Percentiles rank a stretch among this genome's conserved stretches.
Evolutionary conservation across 176 grass and related monocot genomes (phyloP).

Genomic region (Hordeum marinum): DNA sequence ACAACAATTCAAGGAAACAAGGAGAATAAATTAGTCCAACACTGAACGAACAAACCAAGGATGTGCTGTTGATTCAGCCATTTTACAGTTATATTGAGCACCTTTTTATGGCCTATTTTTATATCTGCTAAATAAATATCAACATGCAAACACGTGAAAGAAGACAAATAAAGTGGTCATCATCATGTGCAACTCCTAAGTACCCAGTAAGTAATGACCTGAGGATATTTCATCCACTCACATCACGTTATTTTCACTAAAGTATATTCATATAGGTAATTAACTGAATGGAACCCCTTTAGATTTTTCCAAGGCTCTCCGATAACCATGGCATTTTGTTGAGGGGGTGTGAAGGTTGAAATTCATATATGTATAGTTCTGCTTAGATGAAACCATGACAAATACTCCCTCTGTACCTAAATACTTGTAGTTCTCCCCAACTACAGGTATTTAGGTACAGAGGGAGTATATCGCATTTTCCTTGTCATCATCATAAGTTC

Average conservation of each 20-base stretch:
- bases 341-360: background rate
- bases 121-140: background rate
- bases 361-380: background rate
- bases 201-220: constrained; percentile 10
- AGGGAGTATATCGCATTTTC: background rate
- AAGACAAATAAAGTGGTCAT: background rate
- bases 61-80: background rate
- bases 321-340: background rate
- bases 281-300: constrained; percentile 1
- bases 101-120: background rate
- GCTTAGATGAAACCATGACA: background rate
- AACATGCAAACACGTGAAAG: constrained; percentile 1
- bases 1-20: constrained; percentile 15
- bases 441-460: no score
- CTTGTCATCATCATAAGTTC: background rate
- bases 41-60: constrained; percentile 3
- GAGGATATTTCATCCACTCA: background rate
- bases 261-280: constrained; percentile 5
- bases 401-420: no score
- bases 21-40: background rate
- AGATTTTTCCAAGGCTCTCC: background rate
- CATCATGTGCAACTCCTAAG: background rate
- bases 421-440: no score
- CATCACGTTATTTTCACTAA: background rate
- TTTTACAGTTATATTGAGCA: background rate